Evolutionary conservation across 1,284 basidiomycete species (phyloP).

Genomic region (Cutaneotrichosporon sp.): DNA sequence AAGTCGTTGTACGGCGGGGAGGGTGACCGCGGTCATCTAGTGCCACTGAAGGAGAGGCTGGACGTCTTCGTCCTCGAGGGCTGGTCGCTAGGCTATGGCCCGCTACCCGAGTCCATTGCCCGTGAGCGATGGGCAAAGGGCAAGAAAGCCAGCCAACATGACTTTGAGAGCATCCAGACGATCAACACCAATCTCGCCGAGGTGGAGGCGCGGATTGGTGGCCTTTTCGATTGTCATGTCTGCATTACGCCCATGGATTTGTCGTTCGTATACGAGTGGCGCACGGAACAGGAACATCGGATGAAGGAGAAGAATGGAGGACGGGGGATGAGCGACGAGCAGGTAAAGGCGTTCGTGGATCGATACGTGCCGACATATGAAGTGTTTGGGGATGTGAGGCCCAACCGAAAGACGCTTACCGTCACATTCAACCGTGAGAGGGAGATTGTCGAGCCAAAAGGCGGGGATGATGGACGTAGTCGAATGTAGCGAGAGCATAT

Average conservation of each 20-base stretch:
- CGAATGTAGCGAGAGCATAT: not conserved
- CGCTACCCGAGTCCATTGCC: conserved; percentile 44
- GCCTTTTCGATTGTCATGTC: conserved; percentile 33
- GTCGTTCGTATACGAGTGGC: conserved; percentile 59
- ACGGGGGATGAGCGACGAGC: conserved; percentile 77
- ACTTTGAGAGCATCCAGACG: conserved; percentile 24
- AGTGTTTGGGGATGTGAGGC: conserved; percentile 14
- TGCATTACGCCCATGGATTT: conserved; percentile 31
- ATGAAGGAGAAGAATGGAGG: conserved; percentile 84
- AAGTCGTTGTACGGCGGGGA: conserved; percentile 75
- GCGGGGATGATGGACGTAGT: not conserved
- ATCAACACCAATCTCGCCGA: conserved; percentile 37
- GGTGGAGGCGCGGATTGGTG: conserved; percentile 20
- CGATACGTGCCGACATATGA: conserved; percentile 49
- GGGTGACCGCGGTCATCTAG: conserved; percentile 67
- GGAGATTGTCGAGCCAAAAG: not conserved
- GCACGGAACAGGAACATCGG: conserved; percentile 79
- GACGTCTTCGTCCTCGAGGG: conserved; percentile 75
- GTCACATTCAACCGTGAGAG: conserved; percentile 8
- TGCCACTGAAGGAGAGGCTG: conserved; percentile 42
- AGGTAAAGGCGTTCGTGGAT: conserved; percentile 66
- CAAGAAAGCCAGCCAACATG: conserved; percentile 28
- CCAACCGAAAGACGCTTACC: not conserved
- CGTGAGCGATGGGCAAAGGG: conserved; percentile 39
- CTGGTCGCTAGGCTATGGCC: conserved; percentile 57